These are phyloP conservation scores for Tubosaeta sp. DNA, from an alignment of 768 basidiomycete genomes.

Conservation along the genomic window DNA sequence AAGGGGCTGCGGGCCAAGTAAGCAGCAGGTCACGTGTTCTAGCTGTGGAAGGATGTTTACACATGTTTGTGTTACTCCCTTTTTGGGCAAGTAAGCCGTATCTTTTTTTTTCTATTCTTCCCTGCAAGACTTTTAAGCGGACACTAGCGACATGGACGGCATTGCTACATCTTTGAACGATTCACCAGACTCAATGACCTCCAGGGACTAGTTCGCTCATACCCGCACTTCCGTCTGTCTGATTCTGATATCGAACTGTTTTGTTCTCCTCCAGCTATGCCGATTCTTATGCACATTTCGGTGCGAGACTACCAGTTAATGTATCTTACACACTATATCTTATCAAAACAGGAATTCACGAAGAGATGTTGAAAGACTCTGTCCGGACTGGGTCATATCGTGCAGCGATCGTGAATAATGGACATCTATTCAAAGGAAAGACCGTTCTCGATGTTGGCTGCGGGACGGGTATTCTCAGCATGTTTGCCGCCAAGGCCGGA, in stretches of 20 bases:
- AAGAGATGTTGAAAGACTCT: constrained; percentile 98
- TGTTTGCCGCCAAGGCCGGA: constrained; percentile 97
- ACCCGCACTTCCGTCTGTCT: constrained; percentile 22
- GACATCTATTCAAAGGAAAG: constrained; percentile 94
- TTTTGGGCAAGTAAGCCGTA: constrained; percentile 3
- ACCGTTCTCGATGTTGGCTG: constrained; percentile 97
- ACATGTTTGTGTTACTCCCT: constrained; percentile 10
- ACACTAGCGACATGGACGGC: constrained; percentile 24
- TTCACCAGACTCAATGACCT: constrained; percentile 61
- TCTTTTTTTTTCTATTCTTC: constrained; percentile 2
- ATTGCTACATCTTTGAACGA: constrained; percentile 28
- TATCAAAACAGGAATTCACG: constrained; percentile 74
- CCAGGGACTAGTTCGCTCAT: constrained; percentile 78
- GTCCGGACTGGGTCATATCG: constrained; percentile 96
- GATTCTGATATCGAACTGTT: constrained; percentile 37
- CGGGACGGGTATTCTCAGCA: constrained; percentile 95
- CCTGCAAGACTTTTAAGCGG: constrained; percentile 2
- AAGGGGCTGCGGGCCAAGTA: background rate
- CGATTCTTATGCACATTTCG: constrained; percentile 94
- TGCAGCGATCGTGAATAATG: constrained; percentile 89
- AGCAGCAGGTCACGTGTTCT: constrained; percentile 17
- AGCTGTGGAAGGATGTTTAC: constrained; percentile 6
- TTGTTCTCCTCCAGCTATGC: constrained; percentile 66
- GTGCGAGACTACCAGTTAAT: constrained; percentile 37
- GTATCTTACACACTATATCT: constrained; percentile 5